Conservation (phyloP, 768 basidiomycete species). For the Auricularia sp. region DNA sequence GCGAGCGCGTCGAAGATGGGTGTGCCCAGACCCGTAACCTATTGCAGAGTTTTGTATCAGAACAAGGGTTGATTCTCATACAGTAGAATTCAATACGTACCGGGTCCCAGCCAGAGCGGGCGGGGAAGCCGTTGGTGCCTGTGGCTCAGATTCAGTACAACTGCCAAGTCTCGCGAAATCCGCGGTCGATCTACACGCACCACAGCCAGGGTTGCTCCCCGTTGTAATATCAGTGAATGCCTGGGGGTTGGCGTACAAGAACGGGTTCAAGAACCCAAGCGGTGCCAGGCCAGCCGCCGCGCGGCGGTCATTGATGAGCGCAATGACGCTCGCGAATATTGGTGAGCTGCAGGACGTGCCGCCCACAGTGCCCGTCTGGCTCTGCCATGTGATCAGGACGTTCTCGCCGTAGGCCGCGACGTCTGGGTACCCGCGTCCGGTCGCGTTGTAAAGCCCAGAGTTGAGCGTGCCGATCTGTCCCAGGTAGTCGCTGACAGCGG, state of each 20-base stretch:
- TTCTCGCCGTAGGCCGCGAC: slow-evolving; percentile 32
- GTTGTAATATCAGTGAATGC: slow-evolving; percentile 40
- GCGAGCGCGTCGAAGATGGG: slow-evolving; percentile 47
- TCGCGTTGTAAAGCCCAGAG: slow-evolving; percentile 37
- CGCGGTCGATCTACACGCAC: slow-evolving; percentile 32
- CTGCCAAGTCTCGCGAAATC: not conserved
- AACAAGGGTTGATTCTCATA: not conserved
- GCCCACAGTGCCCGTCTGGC: slow-evolving; percentile 29
- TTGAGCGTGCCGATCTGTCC: slow-evolving; percentile 33
- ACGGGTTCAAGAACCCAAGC: slow-evolving; percentile 31
- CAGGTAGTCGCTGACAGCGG: slow-evolving; percentile 22
- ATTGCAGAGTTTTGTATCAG: slow-evolving; percentile 1
- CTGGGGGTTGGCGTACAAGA: slow-evolving; percentile 14
- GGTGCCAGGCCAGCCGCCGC: slow-evolving; percentile 20
- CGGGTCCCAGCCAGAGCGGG: slow-evolving; percentile 42
- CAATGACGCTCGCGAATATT: slow-evolving; percentile 15
- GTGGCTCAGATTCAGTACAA: too few species aligned
- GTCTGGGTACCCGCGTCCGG: slow-evolving; percentile 27
- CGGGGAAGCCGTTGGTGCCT: slow-evolving; percentile 9
- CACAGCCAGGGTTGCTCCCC: slow-evolving; percentile 56
- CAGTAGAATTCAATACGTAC: slow-evolving; percentile 21
- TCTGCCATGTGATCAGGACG: slow-evolving; percentile 51
- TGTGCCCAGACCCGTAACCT: slow-evolving; percentile 55
- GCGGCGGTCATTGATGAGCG: slow-evolving; percentile 27
- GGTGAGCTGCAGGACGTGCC: slow-evolving; percentile 32